phyloP scores from a whole-genome alignment of 177 flowering plant species.

The Telopea speciosissima region DNA sequence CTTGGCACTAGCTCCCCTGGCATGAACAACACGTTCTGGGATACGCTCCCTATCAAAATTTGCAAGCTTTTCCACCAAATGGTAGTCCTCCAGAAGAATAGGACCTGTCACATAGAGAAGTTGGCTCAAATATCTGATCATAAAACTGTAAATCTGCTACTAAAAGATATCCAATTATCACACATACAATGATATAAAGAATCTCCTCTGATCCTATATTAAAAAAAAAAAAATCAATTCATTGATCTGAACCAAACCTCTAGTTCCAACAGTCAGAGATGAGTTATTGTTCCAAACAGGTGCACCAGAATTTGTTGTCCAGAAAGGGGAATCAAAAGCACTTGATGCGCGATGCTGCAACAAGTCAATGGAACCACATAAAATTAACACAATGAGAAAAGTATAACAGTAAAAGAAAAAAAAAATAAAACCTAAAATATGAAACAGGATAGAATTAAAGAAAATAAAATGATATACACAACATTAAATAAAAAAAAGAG shows the following conservation, averaged over 20 bases:
- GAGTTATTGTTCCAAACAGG: slow-evolving; percentile 81
- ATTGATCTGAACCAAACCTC: slow-evolving; percentile 40
- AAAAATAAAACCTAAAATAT: too few species aligned
- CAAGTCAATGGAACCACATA: slow-evolving; percentile 6
- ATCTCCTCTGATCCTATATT: background rate
- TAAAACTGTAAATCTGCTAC: background rate
- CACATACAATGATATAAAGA: background rate
- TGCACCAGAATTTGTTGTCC: slow-evolving; percentile 71
- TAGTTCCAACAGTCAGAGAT: slow-evolving; percentile 63
- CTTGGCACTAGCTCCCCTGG: slow-evolving; percentile 92
- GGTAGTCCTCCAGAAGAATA: slow-evolving; percentile 86
- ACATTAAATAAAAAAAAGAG: too few species aligned
- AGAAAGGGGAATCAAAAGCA: slow-evolving; percentile 52
- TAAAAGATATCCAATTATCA: background rate
- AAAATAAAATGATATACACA: too few species aligned
- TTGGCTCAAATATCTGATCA: background rate
- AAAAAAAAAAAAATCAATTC: background rate
- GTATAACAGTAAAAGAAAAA: background rate
- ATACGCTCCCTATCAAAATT: slow-evolving; percentile 78
- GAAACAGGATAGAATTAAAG: too few species aligned
- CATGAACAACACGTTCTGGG: slow-evolving; percentile 95
- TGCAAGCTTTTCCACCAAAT: slow-evolving; percentile 77
- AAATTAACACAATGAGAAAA: background rate
- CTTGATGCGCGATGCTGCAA: slow-evolving; percentile 62
- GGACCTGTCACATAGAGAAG: slow-evolving; percentile 49